Evolutionary conservation across 2,329 filamentous ascomycete species (phyloP).

Genomic region (Geosmithia putterillii): DNA sequence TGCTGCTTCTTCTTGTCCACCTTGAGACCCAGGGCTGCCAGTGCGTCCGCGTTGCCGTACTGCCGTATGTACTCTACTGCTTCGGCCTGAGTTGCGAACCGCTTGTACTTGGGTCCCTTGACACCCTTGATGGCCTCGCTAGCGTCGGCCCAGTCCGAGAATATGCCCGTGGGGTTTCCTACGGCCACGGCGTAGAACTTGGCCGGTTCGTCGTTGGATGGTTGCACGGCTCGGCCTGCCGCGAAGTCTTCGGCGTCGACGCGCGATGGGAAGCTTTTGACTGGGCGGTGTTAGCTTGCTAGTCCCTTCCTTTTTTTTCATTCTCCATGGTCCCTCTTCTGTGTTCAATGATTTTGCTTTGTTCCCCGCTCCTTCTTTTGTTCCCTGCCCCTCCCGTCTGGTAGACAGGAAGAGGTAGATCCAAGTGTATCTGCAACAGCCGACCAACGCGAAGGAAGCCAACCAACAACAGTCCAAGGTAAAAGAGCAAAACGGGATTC

Average conservation of each 20-base stretch:
- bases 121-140: constrained; percentile 62
- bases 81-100: constrained; percentile 55
- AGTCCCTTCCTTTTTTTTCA: background rate
- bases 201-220: constrained; percentile 25
- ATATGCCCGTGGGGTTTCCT: constrained; percentile 46
- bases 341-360: background rate
- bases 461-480: too few relatives aligned
- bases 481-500: constrained; percentile 12
- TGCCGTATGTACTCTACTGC: constrained; percentile 64
- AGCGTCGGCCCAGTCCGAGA: constrained; percentile 55
- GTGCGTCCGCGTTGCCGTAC: constrained; percentile 29
- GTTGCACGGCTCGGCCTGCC: constrained; percentile 37
- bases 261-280: constrained; percentile 64
- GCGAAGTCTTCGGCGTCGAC: constrained; percentile 73
- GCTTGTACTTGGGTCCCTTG: constrained; percentile 58
- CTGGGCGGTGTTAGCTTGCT: constrained; percentile 25
- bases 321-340: too few relatives aligned
- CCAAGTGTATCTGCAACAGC: too few relatives aligned
- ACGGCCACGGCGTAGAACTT: constrained; percentile 50
- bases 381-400: too few relatives aligned
- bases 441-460: too few relatives aligned
- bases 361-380: too few relatives aligned
- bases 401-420: too few relatives aligned
- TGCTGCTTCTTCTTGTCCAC: constrained; percentile 1
- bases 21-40: constrained; percentile 23